These are phyloP conservation scores for Centaurea solstitialis DNA, from an alignment of 129 eudicot species.

Conservation along the genomic window DNA sequence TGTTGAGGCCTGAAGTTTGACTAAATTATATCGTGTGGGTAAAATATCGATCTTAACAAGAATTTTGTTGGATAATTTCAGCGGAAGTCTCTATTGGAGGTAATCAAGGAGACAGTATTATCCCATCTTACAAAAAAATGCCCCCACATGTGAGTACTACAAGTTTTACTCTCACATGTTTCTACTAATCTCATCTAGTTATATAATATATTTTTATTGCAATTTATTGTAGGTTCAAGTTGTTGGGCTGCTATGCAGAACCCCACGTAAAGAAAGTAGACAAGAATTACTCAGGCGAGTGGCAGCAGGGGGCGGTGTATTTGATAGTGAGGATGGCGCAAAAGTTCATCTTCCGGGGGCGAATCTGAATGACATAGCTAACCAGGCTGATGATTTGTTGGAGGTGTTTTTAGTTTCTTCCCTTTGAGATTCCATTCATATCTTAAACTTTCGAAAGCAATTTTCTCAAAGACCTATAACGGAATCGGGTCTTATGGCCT, in stretches of 20 bases:
- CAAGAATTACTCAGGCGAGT: conserved; percentile 89
- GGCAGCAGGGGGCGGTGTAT: conserved; percentile 98
- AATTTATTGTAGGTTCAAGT: conserved; percentile 75
- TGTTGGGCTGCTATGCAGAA: conserved; percentile 90
- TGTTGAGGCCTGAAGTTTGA: background rate
- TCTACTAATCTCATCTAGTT: background rate
- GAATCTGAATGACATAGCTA: conserved; percentile 86
- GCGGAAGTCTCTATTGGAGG: conserved; percentile 88
- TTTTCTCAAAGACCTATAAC: background rate
- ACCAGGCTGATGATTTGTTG: conserved; percentile 96
- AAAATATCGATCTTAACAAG: conserved; percentile 12
- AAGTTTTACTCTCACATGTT: background rate
- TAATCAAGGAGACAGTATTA: conserved; percentile 87
- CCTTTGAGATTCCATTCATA: background rate
- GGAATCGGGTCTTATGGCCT: too few relatives aligned
- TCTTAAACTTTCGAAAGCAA: background rate
- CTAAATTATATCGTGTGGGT: background rate
- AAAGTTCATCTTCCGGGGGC: conserved; percentile 99
- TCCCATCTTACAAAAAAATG: conserved; percentile 97
- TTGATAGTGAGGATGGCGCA: conserved; percentile 75
- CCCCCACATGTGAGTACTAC: conserved; percentile 76
- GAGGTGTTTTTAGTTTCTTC: conserved; percentile 50
- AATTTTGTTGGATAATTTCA: conserved; percentile 38
- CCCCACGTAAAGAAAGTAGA: conserved; percentile 91
- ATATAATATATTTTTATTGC: background rate